Percentiles rank a stretch among this genome's conserved stretches.
These are phyloP conservation scores for Ogataea polymorpha DNA, from an alignment of 805 yeast genomes.

Conservation along the genomic window DNA sequence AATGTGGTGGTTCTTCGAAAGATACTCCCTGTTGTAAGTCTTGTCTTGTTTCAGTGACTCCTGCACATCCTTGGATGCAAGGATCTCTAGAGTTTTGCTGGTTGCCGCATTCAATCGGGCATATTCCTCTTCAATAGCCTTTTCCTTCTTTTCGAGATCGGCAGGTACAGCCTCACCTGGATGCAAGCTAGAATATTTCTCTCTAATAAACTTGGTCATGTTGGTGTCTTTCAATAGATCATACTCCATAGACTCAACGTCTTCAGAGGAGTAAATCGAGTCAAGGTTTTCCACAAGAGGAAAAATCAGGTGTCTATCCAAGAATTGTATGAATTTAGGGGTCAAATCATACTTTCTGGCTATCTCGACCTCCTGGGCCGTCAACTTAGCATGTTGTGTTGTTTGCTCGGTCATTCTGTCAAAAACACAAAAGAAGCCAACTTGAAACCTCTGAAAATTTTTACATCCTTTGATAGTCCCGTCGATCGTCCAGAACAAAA, in stretches of 20 bases:
- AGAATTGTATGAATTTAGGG: constrained; percentile 49
- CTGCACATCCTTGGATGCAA: constrained; percentile 49
- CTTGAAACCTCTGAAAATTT: constrained; percentile 9
- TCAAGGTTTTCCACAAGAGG: constrained; percentile 49
- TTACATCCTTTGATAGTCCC: constrained; percentile 8
- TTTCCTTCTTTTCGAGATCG: constrained; percentile 40
- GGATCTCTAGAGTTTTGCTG: constrained; percentile 42
- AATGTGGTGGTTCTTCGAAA: constrained; percentile 44
- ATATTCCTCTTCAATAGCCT: constrained; percentile 38
- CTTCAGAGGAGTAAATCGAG: constrained; percentile 37
- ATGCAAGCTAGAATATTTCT: constrained; percentile 41
- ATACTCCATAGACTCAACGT: constrained; percentile 45
- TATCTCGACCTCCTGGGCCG: constrained; percentile 36
- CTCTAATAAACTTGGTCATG: constrained; percentile 49
- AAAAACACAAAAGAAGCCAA: constrained; percentile 1
- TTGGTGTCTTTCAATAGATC: constrained; percentile 56
- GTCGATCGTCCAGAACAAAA: constrained; percentile 9
- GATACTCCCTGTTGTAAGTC: constrained; percentile 45
- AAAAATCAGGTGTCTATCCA: constrained; percentile 60
- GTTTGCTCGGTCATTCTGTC: constrained; percentile 7
- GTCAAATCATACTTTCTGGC: constrained; percentile 55
- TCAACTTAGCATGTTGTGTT: constrained; percentile 18
- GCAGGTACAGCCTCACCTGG: constrained; percentile 39
- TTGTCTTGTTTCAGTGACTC: constrained; percentile 53
- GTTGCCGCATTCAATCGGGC: constrained; percentile 41